Evolutionary conservation across 441 rosid genomes (phyloP), one percentile per base, ranked within the genome.

Genomic region (Metrosideros polymorpha): DNA sequence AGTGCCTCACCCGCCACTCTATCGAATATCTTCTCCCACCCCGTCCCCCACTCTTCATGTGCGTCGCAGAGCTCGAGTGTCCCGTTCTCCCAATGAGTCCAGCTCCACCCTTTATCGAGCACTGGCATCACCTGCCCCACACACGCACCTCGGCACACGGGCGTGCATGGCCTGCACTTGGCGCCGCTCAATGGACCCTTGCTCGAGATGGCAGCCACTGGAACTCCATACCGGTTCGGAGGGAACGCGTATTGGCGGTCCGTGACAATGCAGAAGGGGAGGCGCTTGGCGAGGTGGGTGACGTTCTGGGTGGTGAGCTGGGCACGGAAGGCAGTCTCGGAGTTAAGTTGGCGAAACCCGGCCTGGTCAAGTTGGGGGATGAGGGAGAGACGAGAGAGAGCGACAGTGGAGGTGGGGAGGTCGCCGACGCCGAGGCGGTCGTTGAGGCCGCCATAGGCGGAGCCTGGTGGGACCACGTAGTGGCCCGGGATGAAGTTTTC

Each of bases 371-470:
- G 96, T 17, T 92, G 89, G 10, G 98, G 98, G 47, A 98, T 86
- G 47, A 96, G 93, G 1, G 99, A 92, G 82, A 95, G 94, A 52
- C 99, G 98, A 39, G 99, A 94, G 84, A 98, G 98, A 19, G 99
- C 99, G 2, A 91, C 90, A 0, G 82, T 86, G 5, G 99, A 95
- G 82, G 95, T 88, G 85, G 89, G 86, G 77, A 91, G 85, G 56
- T 95, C 97, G n/a, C 99, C 99, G 5, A 98, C 84, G 14, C 99
- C 99, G 6, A 98, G 94, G 7, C 99, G 95, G 90, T 98, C 99
- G 83, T 98, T 98, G 87, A 96, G 94, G 49, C 99, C 99, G 13
- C 98, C 98, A 83, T 94, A 98, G n/a, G 89, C 83, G 30, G 99
- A 98, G 29, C 99, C 99, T 1, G 94, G 90, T 1, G 99, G 99